Base-by-base conservation (phyloP, 495 filamentous ascomycete species). In the Lepidopterella palustris region DNA sequence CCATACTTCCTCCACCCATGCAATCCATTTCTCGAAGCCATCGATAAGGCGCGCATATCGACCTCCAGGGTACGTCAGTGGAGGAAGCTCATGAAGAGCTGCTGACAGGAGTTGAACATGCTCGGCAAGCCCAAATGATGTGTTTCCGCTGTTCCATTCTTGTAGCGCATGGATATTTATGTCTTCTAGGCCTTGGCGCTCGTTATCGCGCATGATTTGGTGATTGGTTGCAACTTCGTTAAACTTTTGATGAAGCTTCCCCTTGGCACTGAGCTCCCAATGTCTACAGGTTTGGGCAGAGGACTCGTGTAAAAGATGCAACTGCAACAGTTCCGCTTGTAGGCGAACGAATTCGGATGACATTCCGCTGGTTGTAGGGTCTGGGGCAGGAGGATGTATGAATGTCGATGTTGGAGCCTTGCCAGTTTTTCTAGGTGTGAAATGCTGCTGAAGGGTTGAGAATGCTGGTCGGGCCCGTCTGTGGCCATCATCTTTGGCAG, bases 301-400 rank as follows among this genome's bases (percentile, higher is more conserved):
- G 48, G 71, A 70, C 52, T 76, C 78, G 72, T 89, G 86, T 11
- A 91, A 73, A 9, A 92, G 74, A 66, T 84, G 82, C 4, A 92
- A 73, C 66, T 90, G 87, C 23, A 90, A 73, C 21, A 93, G 77
- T 65, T 91, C 86, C 0, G 84, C 83, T 66, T 90, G 87, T 27
- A 89, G 66, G 27, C 53, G 48, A 5, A 32, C n/a, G 9, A 60
- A 20, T 11, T 66, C 63, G 15, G 53, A 24, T 0, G 66, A 49
- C 9, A 66, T 42, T 4, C 76, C 4, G 79, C 80, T 66, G 0
- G 82, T 79, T 53, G 80, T 27, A 75, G 70, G 63, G 79, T 83
- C 65, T 75, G 79, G 9, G 76, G 77, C 5, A 73, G 76, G 8
- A 25, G 65, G 50, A 32, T 78, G 70, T 70, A 79, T 40, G 72